phyloP scores from a whole-genome alignment of 169 alveolate genomes.

The Plasmodium fragile region DNA sequence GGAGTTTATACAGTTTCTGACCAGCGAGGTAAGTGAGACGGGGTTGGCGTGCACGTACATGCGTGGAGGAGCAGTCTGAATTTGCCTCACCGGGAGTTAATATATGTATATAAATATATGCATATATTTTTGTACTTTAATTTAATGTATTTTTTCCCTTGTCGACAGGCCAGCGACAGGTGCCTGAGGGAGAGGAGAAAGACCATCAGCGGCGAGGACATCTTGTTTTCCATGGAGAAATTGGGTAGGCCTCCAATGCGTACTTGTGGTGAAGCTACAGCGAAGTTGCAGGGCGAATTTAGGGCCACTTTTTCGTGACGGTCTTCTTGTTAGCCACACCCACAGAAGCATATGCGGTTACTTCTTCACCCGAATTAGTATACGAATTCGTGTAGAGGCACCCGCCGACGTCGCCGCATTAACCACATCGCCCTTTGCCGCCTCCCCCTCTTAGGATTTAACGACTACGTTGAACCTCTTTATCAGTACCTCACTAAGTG shows the following conservation, averaged over 20 bases:
- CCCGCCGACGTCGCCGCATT: not conserved
- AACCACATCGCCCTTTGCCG: not conserved
- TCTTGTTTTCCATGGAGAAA: conserved; percentile 91
- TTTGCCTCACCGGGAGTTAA: not conserved
- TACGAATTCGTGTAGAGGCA: not conserved
- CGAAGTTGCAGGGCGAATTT: not conserved
- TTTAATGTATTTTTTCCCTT: not conserved
- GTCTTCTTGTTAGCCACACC: not conserved
- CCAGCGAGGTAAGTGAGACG: conserved; percentile 88
- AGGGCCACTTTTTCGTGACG: not conserved
- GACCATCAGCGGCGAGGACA: conserved; percentile 96
- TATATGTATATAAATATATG: too few relatives aligned
- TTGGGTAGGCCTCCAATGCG: conserved; percentile 84
- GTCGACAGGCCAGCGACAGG: conserved; percentile 92
- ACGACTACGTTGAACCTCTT: conserved; percentile 87
- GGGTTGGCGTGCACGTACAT: not conserved
- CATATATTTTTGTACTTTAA: not conserved
- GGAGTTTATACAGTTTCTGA: conserved; percentile 94
- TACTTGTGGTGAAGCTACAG: not conserved
- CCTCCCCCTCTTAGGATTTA: conserved; percentile 75
- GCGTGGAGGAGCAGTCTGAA: not conserved
- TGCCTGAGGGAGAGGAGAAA: conserved; percentile 94
- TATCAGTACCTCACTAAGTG: conserved; percentile 88
- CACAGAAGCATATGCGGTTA: not conserved
- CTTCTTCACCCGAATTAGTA: not conserved